phyloP scores from a whole-genome alignment of 1,284 basidiomycete species.

The Ustilago curta region DNA sequence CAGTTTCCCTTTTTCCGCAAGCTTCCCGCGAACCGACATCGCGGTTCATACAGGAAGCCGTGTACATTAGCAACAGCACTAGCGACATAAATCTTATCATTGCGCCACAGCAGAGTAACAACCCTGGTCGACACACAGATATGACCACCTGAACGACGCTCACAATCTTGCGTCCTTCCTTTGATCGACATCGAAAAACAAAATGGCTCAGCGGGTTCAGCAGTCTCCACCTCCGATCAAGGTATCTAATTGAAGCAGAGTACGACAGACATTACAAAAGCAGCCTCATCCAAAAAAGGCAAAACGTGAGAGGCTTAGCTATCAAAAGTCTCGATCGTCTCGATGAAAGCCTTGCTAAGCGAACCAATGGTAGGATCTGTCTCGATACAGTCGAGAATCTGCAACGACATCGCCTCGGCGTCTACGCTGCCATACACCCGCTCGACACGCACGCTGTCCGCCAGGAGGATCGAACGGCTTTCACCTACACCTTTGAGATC shows the following conservation, averaged over 20 bases:
- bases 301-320: conserved; percentile 13
- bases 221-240: neutral
- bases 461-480: conserved; percentile 39
- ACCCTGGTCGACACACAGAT: neutral
- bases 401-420: conserved; percentile 47
- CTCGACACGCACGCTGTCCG: conserved; percentile 46
- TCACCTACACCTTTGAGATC: conserved; percentile 45
- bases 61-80: conserved; percentile 16
- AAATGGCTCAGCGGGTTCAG: too few relatives aligned
- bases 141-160: neutral
- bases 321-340: conserved; percentile 55
- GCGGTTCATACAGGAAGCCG: neutral
- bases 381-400: conserved; percentile 53
- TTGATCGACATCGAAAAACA: too few relatives aligned
- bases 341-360: conserved; percentile 49
- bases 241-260: conserved; percentile 6
- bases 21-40: neutral
- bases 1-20: neutral
- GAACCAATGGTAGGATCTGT: conserved; percentile 51
- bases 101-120: neutral
- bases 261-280: neutral
- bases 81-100: neutral
- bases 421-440: conserved; percentile 56
- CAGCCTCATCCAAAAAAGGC: neutral
- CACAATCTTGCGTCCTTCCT: too few relatives aligned